Evolutionary conservation across 163 green algal species (phyloP), one percentile per base, ranked within the genome.

Genomic region (Scenedesmus sp.): DNA sequence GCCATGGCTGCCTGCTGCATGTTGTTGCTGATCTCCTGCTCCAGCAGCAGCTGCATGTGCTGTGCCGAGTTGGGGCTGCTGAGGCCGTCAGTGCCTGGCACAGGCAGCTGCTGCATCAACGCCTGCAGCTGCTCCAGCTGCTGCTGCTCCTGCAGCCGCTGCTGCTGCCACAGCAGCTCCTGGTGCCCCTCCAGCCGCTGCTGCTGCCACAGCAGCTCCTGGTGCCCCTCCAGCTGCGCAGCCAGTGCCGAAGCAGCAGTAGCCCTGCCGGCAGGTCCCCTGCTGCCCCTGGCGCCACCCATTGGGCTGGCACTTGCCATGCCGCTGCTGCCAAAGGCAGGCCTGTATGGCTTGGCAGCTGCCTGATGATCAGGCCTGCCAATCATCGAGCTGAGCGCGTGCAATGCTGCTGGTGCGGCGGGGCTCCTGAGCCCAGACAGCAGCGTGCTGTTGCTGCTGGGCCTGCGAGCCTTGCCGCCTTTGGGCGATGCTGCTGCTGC

Each of bases 111-210:
- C 70, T 79, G 70, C 70, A 79, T 79, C 70, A 79, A 13, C 3
- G 23, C 52, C 82, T 52, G 59, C 56, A 87, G 46, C 18, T 64
- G 52, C 18, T 87, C 4, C 3, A 67, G 59, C 82, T 87, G 82
- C 54, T 73, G 16, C 82, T 52, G 77, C 77, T 85, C 77, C 15
- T 85, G 77, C 46, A 62, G 77, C 77, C 60, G 70, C 70, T 79
- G 46, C 46, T 59, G 46, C 77, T 85, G 46, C 15, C 52, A 10
- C 77, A 85, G 18, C 82, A 87, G 82, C 82, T 70, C 5, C 56
- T 87, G 82, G 16, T 87, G 46, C 23, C 83, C 56, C n/a, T 90
- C 23, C 62, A 60, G 23, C 13, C 84, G 62, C 86, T 90, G 86
- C 56, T 56, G 54, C 23, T 34, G 59, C 82, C 26, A 60, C 16